These are phyloP conservation scores for Cinnamomum chago DNA, from an alignment of 164 flowering plant species.

Conservation along the genomic window DNA sequence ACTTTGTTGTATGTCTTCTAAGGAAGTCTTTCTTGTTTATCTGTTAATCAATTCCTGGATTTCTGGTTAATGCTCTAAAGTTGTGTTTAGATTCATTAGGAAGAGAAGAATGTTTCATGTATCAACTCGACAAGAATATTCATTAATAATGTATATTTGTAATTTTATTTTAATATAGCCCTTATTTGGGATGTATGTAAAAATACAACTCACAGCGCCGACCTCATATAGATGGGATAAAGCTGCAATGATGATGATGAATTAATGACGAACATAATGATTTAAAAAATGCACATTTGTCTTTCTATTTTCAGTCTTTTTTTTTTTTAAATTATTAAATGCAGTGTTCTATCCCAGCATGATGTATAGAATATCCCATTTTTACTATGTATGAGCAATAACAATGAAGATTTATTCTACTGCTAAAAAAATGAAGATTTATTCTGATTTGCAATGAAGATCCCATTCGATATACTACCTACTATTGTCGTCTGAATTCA, in stretches of 20 bases:
- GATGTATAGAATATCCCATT: no score
- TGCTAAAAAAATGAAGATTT: no score
- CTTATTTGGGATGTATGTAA: no score
- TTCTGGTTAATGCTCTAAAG: not conserved
- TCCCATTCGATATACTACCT: no score
- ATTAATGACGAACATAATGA: no score
- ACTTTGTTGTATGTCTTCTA: slow-evolving; percentile 1
- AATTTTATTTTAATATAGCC: not conserved
- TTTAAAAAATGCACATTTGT: not conserved
- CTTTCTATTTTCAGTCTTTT: not conserved
- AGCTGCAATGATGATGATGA: no score
- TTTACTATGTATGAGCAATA: not conserved
- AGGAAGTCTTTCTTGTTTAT: not conserved
- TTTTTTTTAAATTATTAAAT: no score
- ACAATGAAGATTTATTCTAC: not conserved
- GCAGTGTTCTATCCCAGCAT: not conserved
- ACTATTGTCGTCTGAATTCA: no score
- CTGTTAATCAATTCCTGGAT: not conserved
- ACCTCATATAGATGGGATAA: no score
- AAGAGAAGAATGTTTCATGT: not conserved
- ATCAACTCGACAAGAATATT: not conserved
- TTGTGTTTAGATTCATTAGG: not conserved
- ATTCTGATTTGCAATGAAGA: no score
- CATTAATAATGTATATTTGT: not conserved
- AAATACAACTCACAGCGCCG: no score